A percentile compares a stretch with the other conserved stretches of the same genome.
These are phyloP conservation scores for Lactuca sativa DNA, from an alignment of 129 eudicot genomes.

Conservation along the genomic window DNA sequence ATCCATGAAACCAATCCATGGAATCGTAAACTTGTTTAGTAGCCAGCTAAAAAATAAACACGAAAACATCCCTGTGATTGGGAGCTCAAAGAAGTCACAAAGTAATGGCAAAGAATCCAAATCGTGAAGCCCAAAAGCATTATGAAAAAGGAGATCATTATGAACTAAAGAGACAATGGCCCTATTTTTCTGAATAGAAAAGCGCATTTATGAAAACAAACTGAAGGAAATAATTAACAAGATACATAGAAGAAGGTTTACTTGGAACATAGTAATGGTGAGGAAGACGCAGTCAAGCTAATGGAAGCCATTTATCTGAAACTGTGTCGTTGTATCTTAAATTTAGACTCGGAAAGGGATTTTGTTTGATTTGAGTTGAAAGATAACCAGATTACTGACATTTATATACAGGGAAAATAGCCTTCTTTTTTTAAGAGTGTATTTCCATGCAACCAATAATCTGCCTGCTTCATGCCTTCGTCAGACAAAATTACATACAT, in stretches of 20 bases:
- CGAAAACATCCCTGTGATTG: background rate
- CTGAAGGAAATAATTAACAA: background rate
- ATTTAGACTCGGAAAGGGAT: background rate
- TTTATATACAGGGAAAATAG: background rate
- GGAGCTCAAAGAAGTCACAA: background rate
- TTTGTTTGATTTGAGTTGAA: constrained; percentile 10
- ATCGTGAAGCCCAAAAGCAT: background rate
- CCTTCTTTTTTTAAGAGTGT: too few species aligned
- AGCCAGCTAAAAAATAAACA: background rate
- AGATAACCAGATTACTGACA: background rate
- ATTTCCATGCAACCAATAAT: too few species aligned
- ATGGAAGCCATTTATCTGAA: constrained; percentile 47
- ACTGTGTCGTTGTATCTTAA: background rate
- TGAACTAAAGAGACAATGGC: background rate
- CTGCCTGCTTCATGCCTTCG: too few species aligned
- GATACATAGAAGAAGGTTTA: constrained; percentile 21
- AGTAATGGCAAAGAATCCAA: background rate
- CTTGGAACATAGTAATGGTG: constrained; percentile 41
- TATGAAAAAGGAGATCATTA: background rate
- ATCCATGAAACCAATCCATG: too few species aligned
- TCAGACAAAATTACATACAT: too few species aligned
- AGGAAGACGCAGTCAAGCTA: constrained; percentile 43
- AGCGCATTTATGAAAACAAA: background rate
- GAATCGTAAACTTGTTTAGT: background rate
- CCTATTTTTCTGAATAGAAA: background rate